phyloP scores from a whole-genome alignment of 306 rosid genomes.

The Echinosophora koreensis region DNA sequence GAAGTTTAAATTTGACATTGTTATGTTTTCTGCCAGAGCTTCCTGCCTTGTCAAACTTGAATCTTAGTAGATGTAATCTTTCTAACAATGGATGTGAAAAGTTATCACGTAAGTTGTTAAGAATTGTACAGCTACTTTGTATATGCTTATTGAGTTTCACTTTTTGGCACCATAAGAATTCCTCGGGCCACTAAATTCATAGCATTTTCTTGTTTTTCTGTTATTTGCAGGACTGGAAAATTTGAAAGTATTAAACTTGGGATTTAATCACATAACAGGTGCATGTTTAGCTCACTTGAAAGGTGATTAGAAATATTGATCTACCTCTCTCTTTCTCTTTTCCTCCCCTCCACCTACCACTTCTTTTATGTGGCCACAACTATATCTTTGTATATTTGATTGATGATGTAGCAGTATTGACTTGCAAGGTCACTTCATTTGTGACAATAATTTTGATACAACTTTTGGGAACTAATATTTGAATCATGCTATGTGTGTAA shows the following conservation, averaged over 20 bases:
- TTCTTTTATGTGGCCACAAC: neutral
- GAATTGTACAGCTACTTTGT: conserved; percentile 23
- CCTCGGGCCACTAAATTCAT: conserved; percentile 4
- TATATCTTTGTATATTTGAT: neutral
- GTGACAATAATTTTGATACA: too few species aligned
- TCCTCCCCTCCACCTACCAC: neutral
- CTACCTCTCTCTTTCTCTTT: conserved; percentile 1
- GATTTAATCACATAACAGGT: conserved; percentile 71
- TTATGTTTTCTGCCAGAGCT: conserved; percentile 64
- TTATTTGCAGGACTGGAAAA: conserved; percentile 67
- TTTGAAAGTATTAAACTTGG: conserved; percentile 81
- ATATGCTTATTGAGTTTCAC: conserved; percentile 6
- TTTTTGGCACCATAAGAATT: conserved; percentile 26
- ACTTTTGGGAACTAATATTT: too few species aligned
- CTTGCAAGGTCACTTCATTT: too few species aligned
- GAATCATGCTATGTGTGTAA: too few species aligned
- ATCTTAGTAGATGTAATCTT: conserved; percentile 80
- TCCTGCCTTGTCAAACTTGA: conserved; percentile 72
- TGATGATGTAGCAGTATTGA: too few species aligned
- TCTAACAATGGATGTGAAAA: conserved; percentile 71
- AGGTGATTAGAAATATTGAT: conserved; percentile 59
- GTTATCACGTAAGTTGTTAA: conserved; percentile 74
- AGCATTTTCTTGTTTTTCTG: conserved; percentile 12
- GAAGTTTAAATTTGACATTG: conserved; percentile 45
- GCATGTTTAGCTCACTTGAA: conserved; percentile 78